These are phyloP conservation scores for Claviceps sp. DNA, from an alignment of 2,329 filamentous ascomycete genomes.

Conservation along the genomic window DNA sequence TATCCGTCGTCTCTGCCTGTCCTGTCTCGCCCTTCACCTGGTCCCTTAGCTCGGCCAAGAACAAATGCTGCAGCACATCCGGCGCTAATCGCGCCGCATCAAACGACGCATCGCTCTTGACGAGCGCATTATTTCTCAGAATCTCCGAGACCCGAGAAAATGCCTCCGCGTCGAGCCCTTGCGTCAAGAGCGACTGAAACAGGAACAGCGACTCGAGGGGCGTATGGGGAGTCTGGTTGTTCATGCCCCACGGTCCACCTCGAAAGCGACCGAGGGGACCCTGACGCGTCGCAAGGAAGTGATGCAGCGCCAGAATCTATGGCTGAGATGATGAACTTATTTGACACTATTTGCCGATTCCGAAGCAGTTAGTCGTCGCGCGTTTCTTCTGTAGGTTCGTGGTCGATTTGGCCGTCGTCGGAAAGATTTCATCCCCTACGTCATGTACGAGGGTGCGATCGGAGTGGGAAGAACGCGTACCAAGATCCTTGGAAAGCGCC, in stretches of 20 bases:
- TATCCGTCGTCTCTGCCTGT: constrained; percentile 10
- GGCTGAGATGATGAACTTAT: too few relatives aligned
- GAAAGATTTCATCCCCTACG: constrained; percentile 8
- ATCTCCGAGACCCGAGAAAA: constrained; percentile 62
- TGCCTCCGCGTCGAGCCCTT: constrained; percentile 50
- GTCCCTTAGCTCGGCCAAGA: constrained; percentile 61
- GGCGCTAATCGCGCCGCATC: constrained; percentile 62
- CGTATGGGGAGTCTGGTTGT: constrained; percentile 53
- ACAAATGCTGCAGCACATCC: constrained; percentile 67
- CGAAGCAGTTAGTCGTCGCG: not conserved
- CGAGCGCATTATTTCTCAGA: constrained; percentile 58
- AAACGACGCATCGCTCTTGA: constrained; percentile 58
- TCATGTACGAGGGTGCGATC: constrained; percentile 11
- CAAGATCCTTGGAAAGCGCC: constrained; percentile 17
- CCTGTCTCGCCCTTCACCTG: constrained; percentile 46
- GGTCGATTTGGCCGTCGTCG: not conserved
- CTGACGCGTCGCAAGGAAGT: constrained; percentile 37
- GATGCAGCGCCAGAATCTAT: constrained; percentile 41
- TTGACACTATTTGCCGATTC: not conserved
- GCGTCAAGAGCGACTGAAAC: constrained; percentile 62
- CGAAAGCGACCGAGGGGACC: constrained; percentile 42
- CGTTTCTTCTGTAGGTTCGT: not conserved
- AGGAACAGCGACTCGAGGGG: constrained; percentile 76
- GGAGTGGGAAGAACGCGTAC: constrained; percentile 14
- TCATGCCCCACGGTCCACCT: constrained; percentile 43